Evolutionary conservation across 306 rosid genomes (phyloP), one percentile per base, ranked within the genome.

Genomic region (Cicer chorassanicum): DNA sequence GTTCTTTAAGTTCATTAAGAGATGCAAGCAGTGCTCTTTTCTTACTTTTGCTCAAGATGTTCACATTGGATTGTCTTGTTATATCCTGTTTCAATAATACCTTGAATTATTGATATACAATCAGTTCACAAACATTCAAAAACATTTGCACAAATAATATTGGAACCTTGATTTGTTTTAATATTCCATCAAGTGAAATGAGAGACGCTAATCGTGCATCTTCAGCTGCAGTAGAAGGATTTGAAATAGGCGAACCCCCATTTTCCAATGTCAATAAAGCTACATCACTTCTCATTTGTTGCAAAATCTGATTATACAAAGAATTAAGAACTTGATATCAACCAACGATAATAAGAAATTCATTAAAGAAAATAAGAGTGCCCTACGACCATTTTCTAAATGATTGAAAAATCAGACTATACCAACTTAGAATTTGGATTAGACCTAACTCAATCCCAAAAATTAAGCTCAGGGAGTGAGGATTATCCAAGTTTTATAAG

Each of bases 151-250:
- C 6, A 60, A 60, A 65, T 43, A 80, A 49, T 51, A 63, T 40
- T 56, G 69, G 73, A 72, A 94, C 98, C 97, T 94, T 94, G 80
- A 87, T 85, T 87, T 90, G 97, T 84, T 94, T 94, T 82, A 92
- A 50, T 71, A 94, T 91, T 85, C 89, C 87, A 88, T 91, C 97
- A 48, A 94, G 93, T 72, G 98, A 87, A 77, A 94, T 91, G 68
- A 94, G 95, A 82, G 98, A 94, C 67, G 98, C 98, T 60, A 94
- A 83, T 83, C 98, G 84, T 73, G 97, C 89, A 80, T 94, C 98
- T 86, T 91, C 97, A 50, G 92, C 93, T 59, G 96, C 96, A 15
- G 96, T 94, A 60, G 97, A 90, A 77, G 96, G 96, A 82, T 92
- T 91, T 55, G 84, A 92, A 76, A 94, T 81, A 18, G 96, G 92